phyloP scores from a whole-genome alignment of 1,284 basidiomycete species.

The Sanghuangporus baumii region DNA sequence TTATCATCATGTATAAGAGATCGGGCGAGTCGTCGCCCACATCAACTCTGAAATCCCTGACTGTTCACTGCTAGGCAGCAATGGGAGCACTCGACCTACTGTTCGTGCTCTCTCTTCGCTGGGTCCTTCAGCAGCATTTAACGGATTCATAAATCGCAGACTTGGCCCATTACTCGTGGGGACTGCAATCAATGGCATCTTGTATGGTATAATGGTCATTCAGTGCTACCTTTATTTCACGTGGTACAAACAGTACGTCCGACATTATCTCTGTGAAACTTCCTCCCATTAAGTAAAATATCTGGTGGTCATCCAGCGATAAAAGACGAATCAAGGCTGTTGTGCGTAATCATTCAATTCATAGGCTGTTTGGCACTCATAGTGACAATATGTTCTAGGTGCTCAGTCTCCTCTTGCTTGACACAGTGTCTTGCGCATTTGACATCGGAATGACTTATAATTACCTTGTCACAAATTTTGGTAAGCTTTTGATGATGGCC shows the following conservation, averaged over 20 bases:
- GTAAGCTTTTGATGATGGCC: constrained; percentile 21
- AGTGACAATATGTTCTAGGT: constrained; percentile 24
- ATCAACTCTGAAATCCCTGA: too few species aligned
- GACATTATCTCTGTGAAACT: neutral
- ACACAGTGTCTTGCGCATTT: constrained; percentile 32
- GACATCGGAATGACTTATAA: constrained; percentile 32
- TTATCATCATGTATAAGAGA: too few species aligned
- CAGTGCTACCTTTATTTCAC: constrained; percentile 34
- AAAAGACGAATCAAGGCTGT: neutral
- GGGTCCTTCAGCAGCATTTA: too few species aligned
- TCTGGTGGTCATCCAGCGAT: neutral
- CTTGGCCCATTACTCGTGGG: constrained; percentile 34
- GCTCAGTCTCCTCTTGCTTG: constrained; percentile 29
- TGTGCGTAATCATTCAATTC: neutral
- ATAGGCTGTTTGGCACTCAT: neutral
- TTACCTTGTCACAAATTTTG: constrained; percentile 32
- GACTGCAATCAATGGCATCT: constrained; percentile 28
- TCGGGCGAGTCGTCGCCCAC: too few species aligned
- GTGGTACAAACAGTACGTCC: constrained; percentile 27
- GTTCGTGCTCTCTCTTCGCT: too few species aligned
- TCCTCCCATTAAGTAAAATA: neutral
- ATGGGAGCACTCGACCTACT: too few species aligned
- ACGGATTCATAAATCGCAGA: constrained; percentile 17
- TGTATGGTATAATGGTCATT: constrained; percentile 35
- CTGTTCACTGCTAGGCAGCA: too few species aligned